Evolutionary conservation across 1,139 yeast genomes (phyloP), one percentile per base, ranked within the genome.

Genomic region (Pichia sp.): DNA sequence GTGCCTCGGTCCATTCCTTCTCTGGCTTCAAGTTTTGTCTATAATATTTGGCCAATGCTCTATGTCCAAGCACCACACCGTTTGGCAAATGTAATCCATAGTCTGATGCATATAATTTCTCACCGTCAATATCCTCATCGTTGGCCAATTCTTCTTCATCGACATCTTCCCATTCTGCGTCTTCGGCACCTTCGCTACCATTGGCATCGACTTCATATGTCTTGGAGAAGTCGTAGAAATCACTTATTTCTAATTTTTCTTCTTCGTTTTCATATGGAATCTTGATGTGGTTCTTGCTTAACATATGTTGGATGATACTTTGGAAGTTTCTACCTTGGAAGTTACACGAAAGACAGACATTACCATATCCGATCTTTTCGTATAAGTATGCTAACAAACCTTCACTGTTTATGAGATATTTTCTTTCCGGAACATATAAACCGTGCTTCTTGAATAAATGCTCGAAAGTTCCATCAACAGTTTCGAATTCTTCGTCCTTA

Each of bases 231-330:
- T 93, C 98, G 63, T 93, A 93, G 61, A 84, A 93, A 45, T 84
- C 86, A 0, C 94, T 80, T 37, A 91, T 74, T 60, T 85, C 89
- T 47, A 84, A 76, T 63, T 84, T 85, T 62, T 93, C 96, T 49
- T 85, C 85, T 52, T 82, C 86, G 0, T 80, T 68, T 58, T 93
- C 98, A 66, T 88, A 94, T 0, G 99, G 98, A 48, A 93, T 77
- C 63, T 81, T 79, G 71, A 91, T 85, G 65, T 93, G 99, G 53
- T 90, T 80, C 67, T 93, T 93, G 19, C 85, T 76, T 8, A 75
- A 62, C 89, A 91, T 85, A 65, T 93, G 99, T 38, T 90, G 95
- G 56, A 97, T 81, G 8, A 88, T 93, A 49, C 96, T 88, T 61
- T 88, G 96, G 33, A 91, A 65, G 47, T 82, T 80, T 56, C 79